phyloP scores from a whole-genome alignment of 2,329 filamentous ascomycete genomes.

The Bimuria novae-zelandiae region DNA sequence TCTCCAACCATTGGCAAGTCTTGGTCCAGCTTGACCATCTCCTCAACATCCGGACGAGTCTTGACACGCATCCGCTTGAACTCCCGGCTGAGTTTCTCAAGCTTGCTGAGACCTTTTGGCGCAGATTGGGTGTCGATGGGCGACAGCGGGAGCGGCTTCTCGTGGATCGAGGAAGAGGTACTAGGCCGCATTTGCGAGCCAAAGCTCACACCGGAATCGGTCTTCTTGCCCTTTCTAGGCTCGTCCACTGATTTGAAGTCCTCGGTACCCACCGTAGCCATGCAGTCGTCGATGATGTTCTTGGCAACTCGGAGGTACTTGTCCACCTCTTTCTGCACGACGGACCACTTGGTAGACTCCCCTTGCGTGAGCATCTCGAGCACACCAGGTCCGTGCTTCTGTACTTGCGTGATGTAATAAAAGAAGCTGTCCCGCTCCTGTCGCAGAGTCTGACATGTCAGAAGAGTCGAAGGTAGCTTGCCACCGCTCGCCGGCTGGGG shows the following conservation, averaged over 20 bases:
- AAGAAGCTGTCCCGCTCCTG: slow-evolving; percentile 66
- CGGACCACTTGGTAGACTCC: slow-evolving; percentile 62
- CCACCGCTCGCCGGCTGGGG: slow-evolving; percentile 51
- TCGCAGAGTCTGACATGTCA: slow-evolving; percentile 58
- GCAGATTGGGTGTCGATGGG: slow-evolving; percentile 22
- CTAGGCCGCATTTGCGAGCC: slow-evolving; percentile 44
- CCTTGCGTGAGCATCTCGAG: slow-evolving; percentile 59
- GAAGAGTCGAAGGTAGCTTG: slow-evolving; percentile 54
- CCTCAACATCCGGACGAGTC: slow-evolving; percentile 56
- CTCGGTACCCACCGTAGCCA: slow-evolving; percentile 49
- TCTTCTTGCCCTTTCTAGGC: slow-evolving; percentile 57
- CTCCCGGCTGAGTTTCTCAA: slow-evolving; percentile 65
- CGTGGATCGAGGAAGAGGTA: slow-evolving; percentile 29
- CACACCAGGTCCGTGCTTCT: slow-evolving; percentile 59
- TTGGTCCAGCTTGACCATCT: slow-evolving; percentile 46
- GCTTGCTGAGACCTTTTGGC: slow-evolving; percentile 51
- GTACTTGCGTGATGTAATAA: slow-evolving; percentile 63
- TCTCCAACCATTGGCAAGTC: slow-evolving; percentile 24
- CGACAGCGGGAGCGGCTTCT: slow-evolving; percentile 28
- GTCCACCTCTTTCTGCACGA: slow-evolving; percentile 54
- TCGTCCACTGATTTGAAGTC: slow-evolving; percentile 40
- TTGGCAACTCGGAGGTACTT: slow-evolving; percentile 64
- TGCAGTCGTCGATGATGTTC: slow-evolving; percentile 65
- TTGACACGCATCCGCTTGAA: slow-evolving; percentile 62
- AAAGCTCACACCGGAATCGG: slow-evolving; percentile 68